Conservation (phyloP, 2,329 filamentous ascomycete genomes). For the Blastomyces emzantsi region DNA sequence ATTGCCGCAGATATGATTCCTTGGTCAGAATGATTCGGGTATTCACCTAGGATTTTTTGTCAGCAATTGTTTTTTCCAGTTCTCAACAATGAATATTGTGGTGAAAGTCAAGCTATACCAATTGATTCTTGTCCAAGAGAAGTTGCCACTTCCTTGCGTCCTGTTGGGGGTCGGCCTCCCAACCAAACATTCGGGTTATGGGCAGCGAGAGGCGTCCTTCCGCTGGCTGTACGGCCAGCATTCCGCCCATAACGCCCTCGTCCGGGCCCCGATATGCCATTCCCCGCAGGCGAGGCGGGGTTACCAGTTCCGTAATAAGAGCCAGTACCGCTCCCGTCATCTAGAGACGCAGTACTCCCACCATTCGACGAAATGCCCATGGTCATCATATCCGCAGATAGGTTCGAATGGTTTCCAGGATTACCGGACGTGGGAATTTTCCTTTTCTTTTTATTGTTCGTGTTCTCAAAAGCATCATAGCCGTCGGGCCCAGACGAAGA, state of each 20-base stretch:
- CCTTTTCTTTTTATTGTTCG: conserved; percentile 98
- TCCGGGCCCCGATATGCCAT: conserved; percentile 74
- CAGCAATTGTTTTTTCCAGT: conserved; percentile 11
- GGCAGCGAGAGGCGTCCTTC: conserved; percentile 54
- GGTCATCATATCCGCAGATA: conserved; percentile 56
- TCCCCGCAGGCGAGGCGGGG: conserved; percentile 47
- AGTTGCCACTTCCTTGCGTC: conserved; percentile 40
- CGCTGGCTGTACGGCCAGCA: conserved; percentile 40
- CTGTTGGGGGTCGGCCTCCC: conserved; percentile 34
- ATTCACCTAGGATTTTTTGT: conserved; percentile 23
- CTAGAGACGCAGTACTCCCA: conserved; percentile 36
- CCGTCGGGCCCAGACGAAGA: conserved; percentile 72
- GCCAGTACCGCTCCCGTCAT: conserved; percentile 39
- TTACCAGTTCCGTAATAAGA: conserved; percentile 51
- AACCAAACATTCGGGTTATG: conserved; percentile 50
- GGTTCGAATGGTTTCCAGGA: conserved; percentile 47
- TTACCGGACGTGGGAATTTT: conserved; percentile 90
- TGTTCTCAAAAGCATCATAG: conserved; percentile 96
- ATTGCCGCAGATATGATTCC: conserved; percentile 92
- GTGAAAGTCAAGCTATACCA: conserved; percentile 13
- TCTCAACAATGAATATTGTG: conserved; percentile 8
- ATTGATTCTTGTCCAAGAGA: conserved; percentile 31
- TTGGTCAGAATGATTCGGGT: conserved; percentile 42
- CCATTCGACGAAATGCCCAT: conserved; percentile 48
- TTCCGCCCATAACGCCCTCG: conserved; percentile 70